Evolutionary conservation across 345 rosid genomes (phyloP).

Genomic region (Noccaea bulbosa): DNA sequence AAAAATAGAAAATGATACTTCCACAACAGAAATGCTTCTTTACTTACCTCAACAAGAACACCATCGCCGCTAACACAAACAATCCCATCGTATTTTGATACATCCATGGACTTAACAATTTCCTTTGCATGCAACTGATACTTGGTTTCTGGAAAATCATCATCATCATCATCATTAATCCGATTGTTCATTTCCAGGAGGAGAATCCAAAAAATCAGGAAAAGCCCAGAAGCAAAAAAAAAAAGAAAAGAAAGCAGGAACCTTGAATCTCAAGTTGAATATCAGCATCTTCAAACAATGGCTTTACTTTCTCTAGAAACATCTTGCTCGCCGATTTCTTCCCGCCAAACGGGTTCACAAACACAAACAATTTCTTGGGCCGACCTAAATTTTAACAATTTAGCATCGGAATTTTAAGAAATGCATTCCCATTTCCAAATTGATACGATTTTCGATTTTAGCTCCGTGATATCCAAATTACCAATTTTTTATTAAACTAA

Average conservation of each 20-base stretch:
- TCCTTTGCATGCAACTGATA: constrained; percentile 84
- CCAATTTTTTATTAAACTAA: constrained; percentile 28
- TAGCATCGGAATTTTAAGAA: background rate
- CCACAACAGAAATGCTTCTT: constrained; percentile 12
- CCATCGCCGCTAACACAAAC: constrained; percentile 98
- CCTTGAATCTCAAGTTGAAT: constrained; percentile 74
- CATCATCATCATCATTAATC: background rate
- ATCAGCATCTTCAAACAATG: constrained; percentile 77
- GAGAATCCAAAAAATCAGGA: background rate
- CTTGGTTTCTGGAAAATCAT: constrained; percentile 62
- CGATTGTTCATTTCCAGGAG: background rate
- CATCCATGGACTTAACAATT: constrained; percentile 59
- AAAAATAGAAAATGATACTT: constrained; percentile 13
- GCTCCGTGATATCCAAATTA: background rate
- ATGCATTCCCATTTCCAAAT: background rate
- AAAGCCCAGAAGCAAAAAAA: background rate
- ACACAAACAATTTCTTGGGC: constrained; percentile 70
- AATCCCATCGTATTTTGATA: constrained; percentile 73
- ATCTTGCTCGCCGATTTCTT: constrained; percentile 69
- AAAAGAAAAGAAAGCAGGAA: constrained; percentile 14
- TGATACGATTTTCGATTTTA: too few species aligned
- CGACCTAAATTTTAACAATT: constrained; percentile 52
- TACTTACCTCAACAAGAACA: constrained; percentile 84
- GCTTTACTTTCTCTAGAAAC: constrained; percentile 69
- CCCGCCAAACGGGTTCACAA: constrained; percentile 93